Evolutionary conservation across 2,329 filamentous ascomycete species (phyloP), one percentile per base, ranked within the genome.

Genomic region (Neonectria coccinea): DNA sequence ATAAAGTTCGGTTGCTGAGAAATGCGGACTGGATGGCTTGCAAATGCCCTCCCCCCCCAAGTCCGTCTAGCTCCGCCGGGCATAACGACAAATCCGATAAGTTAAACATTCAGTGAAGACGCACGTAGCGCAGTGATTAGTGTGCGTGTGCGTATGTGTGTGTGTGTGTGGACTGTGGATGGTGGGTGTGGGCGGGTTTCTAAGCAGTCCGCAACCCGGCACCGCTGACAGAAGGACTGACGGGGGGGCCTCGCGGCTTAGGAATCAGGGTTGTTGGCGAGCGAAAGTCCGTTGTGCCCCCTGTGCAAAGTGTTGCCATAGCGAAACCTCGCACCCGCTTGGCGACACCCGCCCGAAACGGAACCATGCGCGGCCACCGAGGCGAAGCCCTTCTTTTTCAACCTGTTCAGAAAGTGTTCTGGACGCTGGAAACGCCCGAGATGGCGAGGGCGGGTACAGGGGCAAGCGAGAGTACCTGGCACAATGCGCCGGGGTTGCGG

Each of bases 1-100:
- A 64, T 64, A 64, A 60, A 48, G 56, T 64, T 60, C 44, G 5
- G 22, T 56, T 65, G 63, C 64, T 66, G 60, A 60, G 64, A 66
- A 64, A 66, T 66, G 52, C 55, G 33, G 53, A 55, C 41, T 53
- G 41, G 41, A 44, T 27, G 39, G 25, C 55, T 48, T 51, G 48
- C 29, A 57, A 57, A 50, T 50, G 55, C 55, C n/a, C 27, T 7
- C 25, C 25, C 36, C 25, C 31, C 36, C 25, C 25, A 31, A 50
- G 25, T 50, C 47, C 29, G 48, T 36, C 29, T 51, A 51, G 48
- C 48, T 36, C 48, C 48, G 48, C n/a, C n/a, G 29, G 31, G 48
- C n/a, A 42, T 42, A 42, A 51, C 48, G 27, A 51, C 48, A 51
- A 51, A 51, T 51, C 48, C 48, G 48, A 20, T 33, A 51, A n/a